Evolutionary conservation across 108 stramenopile species (phyloP), one percentile per base, ranked within the genome.

Genomic region (Cyclotella choctawhatcheeana): DNA sequence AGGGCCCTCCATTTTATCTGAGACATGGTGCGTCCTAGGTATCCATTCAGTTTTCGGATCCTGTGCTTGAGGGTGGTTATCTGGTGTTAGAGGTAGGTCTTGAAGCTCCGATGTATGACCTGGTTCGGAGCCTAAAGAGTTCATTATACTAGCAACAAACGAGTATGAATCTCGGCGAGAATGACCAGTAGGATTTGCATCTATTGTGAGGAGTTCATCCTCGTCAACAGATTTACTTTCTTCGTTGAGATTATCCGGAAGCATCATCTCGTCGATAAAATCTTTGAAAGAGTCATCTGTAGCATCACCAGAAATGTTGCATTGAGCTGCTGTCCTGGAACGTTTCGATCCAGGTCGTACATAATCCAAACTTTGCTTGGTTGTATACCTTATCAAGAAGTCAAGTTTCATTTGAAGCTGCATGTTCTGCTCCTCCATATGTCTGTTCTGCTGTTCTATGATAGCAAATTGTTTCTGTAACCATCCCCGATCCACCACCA

Each of bases 371-470:
- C 4, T 52, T 22, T 52, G 51, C 14, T 32, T n/a, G 56, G 30
- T n/a, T 34, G 30, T n/a, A n/a, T n/a, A n/a, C 25, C 33, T 58
- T 14, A 58, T 31, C 33, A 58, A 58, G 14, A 58, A 16, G 7
- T 58, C 56, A 31, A 58, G 32, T 24, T 58, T 58, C n/a, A n/a
- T n/a, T n/a, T n/a, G n/a, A n/a, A n/a, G n/a, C n/a, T n/a, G n/a
- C n/a, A n/a, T n/a, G n/a, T n/a, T n/a, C n/a, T n/a, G n/a, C 33
- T 58, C 56, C 56, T 58, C 27, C n/a, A 58, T n/a, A 2, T 31
- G 33, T 32, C 56, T 58, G 18, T 58, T 58, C 56, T 58, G 56
- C 30, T 32, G 29, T 8, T 32, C 14, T 4, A 58, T 6, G 33
- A 17, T 17, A 8, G 56, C 56, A 30, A 58, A 58, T 31, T 58